Base-by-base conservation (phyloP, 805 yeast species). In the Tetrapisispora phaffii region DNA sequence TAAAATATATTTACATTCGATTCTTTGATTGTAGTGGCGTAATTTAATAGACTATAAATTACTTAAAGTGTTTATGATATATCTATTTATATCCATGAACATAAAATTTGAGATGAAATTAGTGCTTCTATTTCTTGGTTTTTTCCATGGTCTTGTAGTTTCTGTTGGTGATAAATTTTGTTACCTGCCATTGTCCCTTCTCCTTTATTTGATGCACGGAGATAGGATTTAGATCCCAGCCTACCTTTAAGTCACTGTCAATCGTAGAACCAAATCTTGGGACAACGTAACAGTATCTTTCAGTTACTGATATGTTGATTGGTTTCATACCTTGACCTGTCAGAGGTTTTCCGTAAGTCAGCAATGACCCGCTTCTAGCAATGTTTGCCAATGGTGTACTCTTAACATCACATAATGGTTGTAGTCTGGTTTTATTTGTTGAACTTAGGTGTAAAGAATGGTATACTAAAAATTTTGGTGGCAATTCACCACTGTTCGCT, bases 181-280 rank as follows among this genome's bases (percentile, higher is more conserved):
- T 65, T 39, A 67, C 70, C 21, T 57, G 47, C 97, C 97, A 90
- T 24, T 68, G 69, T 0, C 94, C 93, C 31, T 73, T 65, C 7
- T 69, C 62, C 57, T 82, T 85, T 48, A 69, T 72, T 60, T 90
- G 96, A 1, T 69, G 69, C 2, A 88, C 93, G 59, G 86, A 82
- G 23, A 82, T 69, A 2, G 80, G 84, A 7, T 93, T 95, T 42
- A 90, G 65, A 55, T 90, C 96, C 95, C 96, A 90, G 8, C 96
- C 96, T 23, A 82, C 71, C 20, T 86, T 85, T 22, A 62, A 29
- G 19, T 96, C 96, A 34, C 79, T 73, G 10, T 95, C 95, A 36
- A 82, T 70, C 7, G 79, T 73, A 10, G 94, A 89, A 4, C 97
- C 97, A 58, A 85, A 79, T 45, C 96, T 68, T 1, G 97, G 97